phyloP scores from a whole-genome alignment of 371 early-diverging fungal species.

The Mucor sp. region DNA sequence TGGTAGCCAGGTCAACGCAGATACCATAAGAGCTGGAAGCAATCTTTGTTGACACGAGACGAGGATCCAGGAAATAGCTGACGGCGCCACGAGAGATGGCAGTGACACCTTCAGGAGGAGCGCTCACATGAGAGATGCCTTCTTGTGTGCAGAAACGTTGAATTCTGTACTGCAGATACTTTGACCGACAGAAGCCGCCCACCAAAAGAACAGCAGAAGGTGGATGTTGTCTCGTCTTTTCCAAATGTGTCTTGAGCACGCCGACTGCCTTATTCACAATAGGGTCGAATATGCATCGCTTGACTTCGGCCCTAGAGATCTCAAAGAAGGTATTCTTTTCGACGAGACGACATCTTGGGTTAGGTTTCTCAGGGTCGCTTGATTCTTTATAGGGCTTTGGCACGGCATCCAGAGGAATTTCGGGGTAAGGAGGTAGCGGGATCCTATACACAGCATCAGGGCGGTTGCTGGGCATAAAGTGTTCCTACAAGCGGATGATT shows the following conservation, averaged over 20 bases:
- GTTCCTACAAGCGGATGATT: not conserved
- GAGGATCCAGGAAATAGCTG: constrained; percentile 40
- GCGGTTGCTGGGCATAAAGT: not conserved
- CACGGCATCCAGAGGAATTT: not conserved
- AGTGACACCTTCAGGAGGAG: constrained; percentile 28
- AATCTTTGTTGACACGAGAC: constrained; percentile 16
- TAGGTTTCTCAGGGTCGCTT: not conserved
- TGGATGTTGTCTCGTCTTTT: not conserved
- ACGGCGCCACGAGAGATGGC: constrained; percentile 33
- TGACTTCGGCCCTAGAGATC: not conserved
- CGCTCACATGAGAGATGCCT: constrained; percentile 10
- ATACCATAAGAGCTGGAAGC: constrained; percentile 22
- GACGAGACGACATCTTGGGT: not conserved
- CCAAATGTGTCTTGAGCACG: constrained; percentile 24
- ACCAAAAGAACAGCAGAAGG: not conserved
- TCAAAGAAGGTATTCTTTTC: not conserved
- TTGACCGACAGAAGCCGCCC: constrained; percentile 7
- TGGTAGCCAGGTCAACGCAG: not conserved
- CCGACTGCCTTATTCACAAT: not conserved
- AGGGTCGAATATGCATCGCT: not conserved
- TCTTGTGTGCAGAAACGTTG: constrained; percentile 9
- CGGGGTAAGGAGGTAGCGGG: not conserved
- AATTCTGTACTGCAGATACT: constrained; percentile 3
- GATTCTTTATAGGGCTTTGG: not conserved
- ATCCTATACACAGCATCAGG: not conserved